Evolutionary conservation across 306 rosid genomes (phyloP), one percentile per base, ranked within the genome.

Genomic region (Luffa aegyptiaca): DNA sequence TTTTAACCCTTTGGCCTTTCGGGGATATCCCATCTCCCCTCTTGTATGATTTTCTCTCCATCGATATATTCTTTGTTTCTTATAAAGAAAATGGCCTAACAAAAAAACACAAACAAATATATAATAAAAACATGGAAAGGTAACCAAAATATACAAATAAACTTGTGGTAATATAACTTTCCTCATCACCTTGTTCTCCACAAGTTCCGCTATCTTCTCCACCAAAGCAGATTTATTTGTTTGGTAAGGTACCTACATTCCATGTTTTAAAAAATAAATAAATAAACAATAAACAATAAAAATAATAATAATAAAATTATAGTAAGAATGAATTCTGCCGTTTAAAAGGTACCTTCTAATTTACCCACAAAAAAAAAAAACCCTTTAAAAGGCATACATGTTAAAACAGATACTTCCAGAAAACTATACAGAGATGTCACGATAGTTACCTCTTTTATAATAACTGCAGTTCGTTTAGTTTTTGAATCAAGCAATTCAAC

Each of bases 131-230:
- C 10, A 45, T 71, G 41, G 20, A 79, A 36, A 33, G 20, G 16
- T 53, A 66, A 56, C 31, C 42, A 2, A 63, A 62, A 49, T 52
- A 57, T n/a, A 42, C 37, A 3, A 8, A 64, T 64, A 53, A 41
- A 57, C 69, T 36, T 44, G 57, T 26, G 9, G 13, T 49, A 74
- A 26, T 49, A 55, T 20, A 17, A 61, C 26, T 78, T 78, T 66
- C 59, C 21, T 18, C 49, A 56, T 83, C 86, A 95, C 99, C 99
- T 91, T 95, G 79, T 75, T 89, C 85, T 95, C 97, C 80, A 95
- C 99, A 68, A 90, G 97, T 70, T 95, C 96, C 6, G 99, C 99
- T 80, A 95, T 95, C 97, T 90, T 95, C 89, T 90, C 90, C 87
- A 95, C 97, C 65, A 95, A 87, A 42, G 96, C 80, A 76, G 99